phyloP scores from a whole-genome alignment of 2,329 filamentous ascomycete genomes.

The Diplodia sapinea region DNA sequence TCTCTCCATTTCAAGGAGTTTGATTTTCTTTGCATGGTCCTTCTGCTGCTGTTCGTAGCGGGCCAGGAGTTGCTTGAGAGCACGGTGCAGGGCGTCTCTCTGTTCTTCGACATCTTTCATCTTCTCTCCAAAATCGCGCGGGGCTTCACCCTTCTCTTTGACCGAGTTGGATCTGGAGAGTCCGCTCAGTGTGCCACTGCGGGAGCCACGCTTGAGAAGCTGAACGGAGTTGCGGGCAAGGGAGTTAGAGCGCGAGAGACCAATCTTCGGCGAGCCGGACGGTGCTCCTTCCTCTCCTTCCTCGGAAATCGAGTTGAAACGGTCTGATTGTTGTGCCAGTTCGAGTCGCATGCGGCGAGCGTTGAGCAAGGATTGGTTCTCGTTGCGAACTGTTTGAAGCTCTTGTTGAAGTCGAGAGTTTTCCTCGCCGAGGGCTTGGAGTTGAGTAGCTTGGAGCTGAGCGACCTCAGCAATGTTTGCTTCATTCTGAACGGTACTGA shows the following conservation, averaged over 20 bases:
- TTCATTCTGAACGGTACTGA: constrained; percentile 28
- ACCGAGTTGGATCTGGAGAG: constrained; percentile 59
- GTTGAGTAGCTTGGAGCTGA: constrained; percentile 74
- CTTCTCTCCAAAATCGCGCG: constrained; percentile 73
- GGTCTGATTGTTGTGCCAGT: constrained; percentile 50
- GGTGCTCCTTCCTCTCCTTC: constrained; percentile 54
- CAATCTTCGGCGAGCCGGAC: constrained; percentile 48
- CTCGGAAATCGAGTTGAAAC: constrained; percentile 67
- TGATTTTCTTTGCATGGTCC: constrained; percentile 82
- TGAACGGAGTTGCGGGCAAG: constrained; percentile 62
- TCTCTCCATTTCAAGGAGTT: constrained; percentile 76
- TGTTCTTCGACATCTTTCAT: constrained; percentile 94
- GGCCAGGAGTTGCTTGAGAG: constrained; percentile 82
- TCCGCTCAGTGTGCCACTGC: constrained; percentile 39
- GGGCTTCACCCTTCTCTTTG: constrained; percentile 39
- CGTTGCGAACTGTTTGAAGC: constrained; percentile 61
- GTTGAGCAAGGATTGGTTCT: constrained; percentile 65
- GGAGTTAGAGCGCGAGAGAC: constrained; percentile 70
- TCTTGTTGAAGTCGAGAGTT: constrained; percentile 76
- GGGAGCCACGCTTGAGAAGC: constrained; percentile 44
- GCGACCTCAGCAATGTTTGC: constrained; percentile 63
- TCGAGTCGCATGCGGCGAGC: constrained; percentile 57
- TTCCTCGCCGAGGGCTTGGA: constrained; percentile 77
- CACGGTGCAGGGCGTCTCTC: constrained; percentile 86
- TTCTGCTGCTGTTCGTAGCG: constrained; percentile 84